phyloP scores from a whole-genome alignment of 345 rosid genomes.

The Eutrema japonicum region DNA sequence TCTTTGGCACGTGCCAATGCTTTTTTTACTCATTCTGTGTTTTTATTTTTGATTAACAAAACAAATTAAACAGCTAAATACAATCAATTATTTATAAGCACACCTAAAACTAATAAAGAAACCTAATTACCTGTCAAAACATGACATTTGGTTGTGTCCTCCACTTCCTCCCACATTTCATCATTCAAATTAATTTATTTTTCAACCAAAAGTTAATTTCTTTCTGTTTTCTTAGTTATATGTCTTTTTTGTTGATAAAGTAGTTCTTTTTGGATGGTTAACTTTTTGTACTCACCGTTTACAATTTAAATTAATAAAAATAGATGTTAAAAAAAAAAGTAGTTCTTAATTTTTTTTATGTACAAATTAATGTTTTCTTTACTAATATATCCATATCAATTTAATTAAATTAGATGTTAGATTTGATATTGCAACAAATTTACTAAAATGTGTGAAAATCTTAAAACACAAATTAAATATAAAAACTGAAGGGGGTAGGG shows the following conservation, averaged over 20 bases:
- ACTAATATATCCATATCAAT: neutral
- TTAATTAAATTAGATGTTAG: neutral
- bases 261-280: too few species aligned
- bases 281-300: too few species aligned
- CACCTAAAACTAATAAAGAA: constrained; percentile 17
- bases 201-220: neutral
- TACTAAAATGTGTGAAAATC: neutral
- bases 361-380: neutral
- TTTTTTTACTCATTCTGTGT: neutral
- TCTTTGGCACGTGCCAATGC: constrained; percentile 47
- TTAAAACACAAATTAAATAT: too few species aligned
- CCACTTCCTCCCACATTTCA: constrained; percentile 21
- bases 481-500: too few species aligned
- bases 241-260: neutral
- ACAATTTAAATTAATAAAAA: too few species aligned
- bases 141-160: constrained; percentile 33
- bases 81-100: neutral
- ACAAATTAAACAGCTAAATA: neutral
- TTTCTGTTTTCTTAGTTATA: neutral
- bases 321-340: too few species aligned
- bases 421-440: neutral
- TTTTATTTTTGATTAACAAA: neutral
- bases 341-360: neutral
- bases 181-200: neutral
- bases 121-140: constrained; percentile 29